Base-by-base conservation (phyloP, 2,329 filamentous ascomycete species). In the Proliferodiscus dingleyae region DNA sequence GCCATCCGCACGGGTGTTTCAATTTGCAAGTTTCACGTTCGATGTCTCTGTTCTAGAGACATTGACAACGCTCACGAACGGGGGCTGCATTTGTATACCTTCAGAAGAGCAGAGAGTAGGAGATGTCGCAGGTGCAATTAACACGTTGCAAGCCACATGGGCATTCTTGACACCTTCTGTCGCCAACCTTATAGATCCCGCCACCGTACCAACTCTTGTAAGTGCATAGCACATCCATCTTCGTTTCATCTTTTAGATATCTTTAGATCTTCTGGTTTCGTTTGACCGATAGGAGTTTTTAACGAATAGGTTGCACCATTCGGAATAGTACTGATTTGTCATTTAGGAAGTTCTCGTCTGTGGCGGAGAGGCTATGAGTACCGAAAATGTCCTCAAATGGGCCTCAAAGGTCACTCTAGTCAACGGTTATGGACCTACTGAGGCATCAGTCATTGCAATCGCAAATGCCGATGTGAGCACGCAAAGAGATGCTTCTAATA, bases 371-470 rank as follows among this genome's bases (percentile, higher is more conserved):
- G 45, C 50, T 41, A 64, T 70, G 62, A 66, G 63, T n/a, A 58
- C 60, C 33, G 62, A 58, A 15, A 64, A 68, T 50, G 55, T 68
- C 41, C 56, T 57, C 4, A 62, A 56, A 10, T 70, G 68, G 67
- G 65, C 63, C 8, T 13, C 46, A 49, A 28, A 54, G 22, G 64
- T 56, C 52, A 61, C 66, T 13, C 57, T 70, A 24, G 50, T 68
- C 45, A 70, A 70, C 54, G 66, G 58, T 1, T 72, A 70, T 49
- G 69, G 69, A 0, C 69, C 69, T 10, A 41, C 43, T 3, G 54
- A 57, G 43, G 47, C 15, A 40, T 47, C 28, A 32, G 38, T 41
- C 3, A 43, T 37, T 36, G 40, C 46, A 22, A 34, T 19, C n/a
- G 38, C 26, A 4, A 42, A 45, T 18, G 23, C 23, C 4, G 8